Evolutionary conservation across 108 stramenopile species (phyloP).

Genomic region (Seminavis robusta): DNA sequence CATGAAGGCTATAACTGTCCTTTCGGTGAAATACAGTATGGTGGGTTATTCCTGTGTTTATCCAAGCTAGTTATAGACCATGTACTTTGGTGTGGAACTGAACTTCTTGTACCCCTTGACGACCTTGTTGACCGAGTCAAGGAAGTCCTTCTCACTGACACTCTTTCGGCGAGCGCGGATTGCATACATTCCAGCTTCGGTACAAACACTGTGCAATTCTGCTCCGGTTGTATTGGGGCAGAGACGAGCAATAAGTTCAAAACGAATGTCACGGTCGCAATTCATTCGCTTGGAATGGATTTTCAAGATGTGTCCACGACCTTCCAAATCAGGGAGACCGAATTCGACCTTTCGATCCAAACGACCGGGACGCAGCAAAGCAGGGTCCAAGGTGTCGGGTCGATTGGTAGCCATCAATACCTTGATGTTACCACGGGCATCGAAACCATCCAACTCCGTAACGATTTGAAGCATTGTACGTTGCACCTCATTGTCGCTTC

Average conservation of each 20-base stretch:
- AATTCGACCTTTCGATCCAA: conserved; percentile 99
- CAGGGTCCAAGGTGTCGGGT: conserved; percentile 97
- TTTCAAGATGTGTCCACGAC: conserved; percentile 91
- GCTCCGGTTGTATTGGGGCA: conserved; percentile 99
- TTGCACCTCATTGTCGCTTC: conserved; percentile 95
- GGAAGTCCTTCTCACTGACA: conserved; percentile 96
- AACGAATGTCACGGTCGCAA: conserved; percentile 96
- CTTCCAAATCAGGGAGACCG: conserved; percentile 94
- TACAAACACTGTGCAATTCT: conserved; percentile 95
- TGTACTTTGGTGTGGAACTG: conserved; percentile 96
- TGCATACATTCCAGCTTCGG: conserved; percentile 99
- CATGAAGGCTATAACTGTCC: no score
- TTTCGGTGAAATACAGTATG: no score
- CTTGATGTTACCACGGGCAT: conserved; percentile 98
- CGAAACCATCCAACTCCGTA: conserved; percentile 97
- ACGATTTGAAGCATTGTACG: conserved; percentile 99
- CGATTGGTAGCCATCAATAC: conserved; percentile 96
- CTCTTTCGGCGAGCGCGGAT: conserved; percentile 97
- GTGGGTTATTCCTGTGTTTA: no score
- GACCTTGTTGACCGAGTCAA: conserved; percentile 98
- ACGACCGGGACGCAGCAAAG: conserved; percentile 93
- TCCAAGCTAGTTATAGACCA: conserved; percentile 86
- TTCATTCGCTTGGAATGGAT: conserved; percentile 99
- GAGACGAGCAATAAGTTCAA: conserved; percentile 96
- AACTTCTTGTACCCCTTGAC: conserved; percentile 99